A percentile compares a stretch with the other conserved stretches of the same genome.
phyloP scores from a whole-genome alignment of 768 basidiomycete genomes.

The Suillus subalutaceus region DNA sequence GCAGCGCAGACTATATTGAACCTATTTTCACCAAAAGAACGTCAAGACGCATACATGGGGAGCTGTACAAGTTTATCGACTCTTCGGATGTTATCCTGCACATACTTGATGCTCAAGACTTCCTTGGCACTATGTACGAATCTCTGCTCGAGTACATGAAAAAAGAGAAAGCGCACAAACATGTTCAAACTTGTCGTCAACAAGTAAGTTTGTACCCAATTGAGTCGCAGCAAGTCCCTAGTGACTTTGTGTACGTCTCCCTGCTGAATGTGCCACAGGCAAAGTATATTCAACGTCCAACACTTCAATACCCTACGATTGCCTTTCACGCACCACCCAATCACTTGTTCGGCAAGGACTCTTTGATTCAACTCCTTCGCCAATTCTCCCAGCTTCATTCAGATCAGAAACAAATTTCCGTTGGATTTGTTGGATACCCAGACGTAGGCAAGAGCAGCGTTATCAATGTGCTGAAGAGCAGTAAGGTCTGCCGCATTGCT shows the following conservation, averaged over 20 bases:
- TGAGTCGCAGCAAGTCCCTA: conserved; percentile 88
- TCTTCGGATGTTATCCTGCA: conserved; percentile 97
- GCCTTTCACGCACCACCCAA: conserved; percentile 99
- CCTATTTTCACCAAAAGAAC: conserved; percentile 96
- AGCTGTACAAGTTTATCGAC: conserved; percentile 99
- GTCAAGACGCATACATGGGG: conserved; percentile 93
- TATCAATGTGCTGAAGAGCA: conserved; percentile 98
- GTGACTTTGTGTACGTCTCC: background rate
- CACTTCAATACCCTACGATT: conserved; percentile 92
- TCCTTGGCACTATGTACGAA: conserved; percentile 92
- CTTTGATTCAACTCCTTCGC: conserved; percentile 93
- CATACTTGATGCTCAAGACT: conserved; percentile 94
- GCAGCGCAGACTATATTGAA: conserved; percentile 72
- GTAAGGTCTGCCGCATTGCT: conserved; percentile 95
- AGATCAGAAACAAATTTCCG: conserved; percentile 99
- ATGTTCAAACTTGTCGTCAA: conserved; percentile 86
- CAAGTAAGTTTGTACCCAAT: conserved; percentile 97
- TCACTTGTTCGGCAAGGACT: conserved; percentile 98
- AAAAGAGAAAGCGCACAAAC: conserved; percentile 96
- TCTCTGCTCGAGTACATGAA: conserved; percentile 90
- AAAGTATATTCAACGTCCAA: conserved; percentile 93
- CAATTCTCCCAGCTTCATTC: conserved; percentile 97
- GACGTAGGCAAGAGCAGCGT: conserved; percentile 98
- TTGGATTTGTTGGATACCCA: conserved; percentile 97
- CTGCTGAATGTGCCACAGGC: conserved; percentile 52